Evolutionary conservation across 768 basidiomycete genomes (phyloP).

Genomic region (Termitomyces sp.): DNA sequence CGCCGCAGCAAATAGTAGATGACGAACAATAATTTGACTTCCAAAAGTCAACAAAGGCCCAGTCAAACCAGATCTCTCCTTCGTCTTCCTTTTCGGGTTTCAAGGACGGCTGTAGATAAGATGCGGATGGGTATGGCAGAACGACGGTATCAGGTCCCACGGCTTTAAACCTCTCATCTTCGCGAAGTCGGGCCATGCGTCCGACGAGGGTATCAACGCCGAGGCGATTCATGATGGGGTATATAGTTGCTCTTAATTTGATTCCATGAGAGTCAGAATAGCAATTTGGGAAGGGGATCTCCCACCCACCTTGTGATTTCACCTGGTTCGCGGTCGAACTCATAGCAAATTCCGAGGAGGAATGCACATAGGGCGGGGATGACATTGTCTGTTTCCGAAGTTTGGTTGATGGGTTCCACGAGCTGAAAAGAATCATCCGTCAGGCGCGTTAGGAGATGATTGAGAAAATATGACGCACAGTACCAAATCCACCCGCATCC

Average conservation of each 20-base stretch:
- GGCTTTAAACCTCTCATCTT: constrained; percentile 90
- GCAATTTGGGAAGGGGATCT: constrained; percentile 1
- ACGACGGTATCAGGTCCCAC: constrained; percentile 86
- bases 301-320: constrained; percentile 82
- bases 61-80: constrained; percentile 96
- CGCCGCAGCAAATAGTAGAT: constrained; percentile 5
- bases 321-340: constrained; percentile 93
- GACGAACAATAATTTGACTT: constrained; percentile 92
- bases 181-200: constrained; percentile 81
- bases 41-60: constrained; percentile 98
- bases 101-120: constrained; percentile 27
- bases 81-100: constrained; percentile 50
- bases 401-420: constrained; percentile 92
- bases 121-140: constrained; percentile 42
- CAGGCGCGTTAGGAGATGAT: background rate
- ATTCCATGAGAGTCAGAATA: constrained; percentile 1
- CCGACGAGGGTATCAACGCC: constrained; percentile 87
- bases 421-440: constrained; percentile 39
- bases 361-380: constrained; percentile 91
- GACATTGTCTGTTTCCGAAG: constrained; percentile 77
- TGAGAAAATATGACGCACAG: constrained; percentile 52
- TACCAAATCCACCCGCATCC: constrained; percentile 84
- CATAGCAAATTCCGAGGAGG: constrained; percentile 91
- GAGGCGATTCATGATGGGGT: constrained; percentile 87
- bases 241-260: constrained; percentile 64